Evolutionary conservation across 805 yeast genomes (phyloP), one percentile per base, ranked within the genome.

Genomic region (Candida patagonica): DNA sequence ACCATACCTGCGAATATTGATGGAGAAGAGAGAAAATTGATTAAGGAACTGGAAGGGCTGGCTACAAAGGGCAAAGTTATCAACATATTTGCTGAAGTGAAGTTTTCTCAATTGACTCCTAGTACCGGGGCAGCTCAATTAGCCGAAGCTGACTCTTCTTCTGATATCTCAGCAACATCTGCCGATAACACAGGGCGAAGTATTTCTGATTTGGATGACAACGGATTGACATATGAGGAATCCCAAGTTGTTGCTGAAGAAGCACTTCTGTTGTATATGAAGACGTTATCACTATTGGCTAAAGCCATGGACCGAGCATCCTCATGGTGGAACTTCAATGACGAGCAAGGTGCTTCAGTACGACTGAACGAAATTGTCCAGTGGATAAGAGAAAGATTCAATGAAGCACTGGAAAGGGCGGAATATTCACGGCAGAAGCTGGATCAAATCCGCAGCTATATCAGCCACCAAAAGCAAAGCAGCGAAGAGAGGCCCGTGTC

Each of bases 61-160:
- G 86, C 95, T 2, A 86, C 96, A 1, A 87, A 86, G 63, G 86
- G 95, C 0, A 92, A 87, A 55, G 95, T 94, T 0, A 78, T 92
- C 16, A 77, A 79, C 47, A 67, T 86, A 24, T 87, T 80, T 65
- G 97, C 96, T 0, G 95, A 87, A 49, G 87, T 86, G 21, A 92
- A 92, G 60, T 85, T 80, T 52, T 70, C 80, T 30, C 96, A 89
- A 62, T 66, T 88, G 50, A 74, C 81, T 26, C 95, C 95, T 66
- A n/a, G 7, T 17, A 13, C 21, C 10, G 27, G 19, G 19, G 9
- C 12, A 17, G 24, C 35, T 10, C 37, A 20, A 12, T 10, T 26
- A 23, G 24, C 37, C 7, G 27, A 22, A 15, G 22, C 37, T 2
- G 12, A 17, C n/a, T 33, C 37, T 13, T 33, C 37, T 8, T 17